Percentiles rank a stretch among this genome's conserved stretches.
Conservation (phyloP, 495 filamentous ascomycete genomes). For the Penicillium dipodomyicola region DNA sequence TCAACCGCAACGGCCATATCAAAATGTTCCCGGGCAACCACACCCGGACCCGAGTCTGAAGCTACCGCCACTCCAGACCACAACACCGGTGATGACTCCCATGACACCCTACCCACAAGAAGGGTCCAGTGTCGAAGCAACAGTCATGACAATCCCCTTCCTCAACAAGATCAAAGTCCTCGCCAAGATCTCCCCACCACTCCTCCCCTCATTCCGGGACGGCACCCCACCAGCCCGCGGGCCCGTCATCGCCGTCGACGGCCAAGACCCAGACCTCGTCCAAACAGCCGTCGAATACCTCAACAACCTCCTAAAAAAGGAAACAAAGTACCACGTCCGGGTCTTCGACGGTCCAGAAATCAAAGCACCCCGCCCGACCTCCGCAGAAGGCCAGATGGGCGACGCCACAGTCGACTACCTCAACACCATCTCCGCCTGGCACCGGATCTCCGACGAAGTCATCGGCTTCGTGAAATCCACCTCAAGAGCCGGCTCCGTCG, state of each 20-base stretch:
- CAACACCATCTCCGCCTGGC: slow-evolving; percentile 68
- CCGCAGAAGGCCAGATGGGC: slow-evolving; percentile 36
- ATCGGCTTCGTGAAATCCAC: slow-evolving; percentile 55
- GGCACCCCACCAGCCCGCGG: slow-evolving; percentile 57
- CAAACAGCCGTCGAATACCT: slow-evolving; percentile 59
- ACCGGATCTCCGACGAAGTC: slow-evolving; percentile 65
- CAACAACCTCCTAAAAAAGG: slow-evolving; percentile 54
- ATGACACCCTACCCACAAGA: slow-evolving; percentile 33
- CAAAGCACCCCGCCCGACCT: slow-evolving; percentile 24
- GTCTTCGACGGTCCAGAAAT: slow-evolving; percentile 51
- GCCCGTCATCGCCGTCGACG: slow-evolving; percentile 80
- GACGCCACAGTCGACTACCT: slow-evolving; percentile 63
- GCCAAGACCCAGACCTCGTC: slow-evolving; percentile 55
- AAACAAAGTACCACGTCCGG: slow-evolving; percentile 56
- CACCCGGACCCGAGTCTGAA: slow-evolving; percentile 46
- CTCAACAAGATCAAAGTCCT: slow-evolving; percentile 69
- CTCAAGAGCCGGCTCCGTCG: slow-evolving; percentile 16
- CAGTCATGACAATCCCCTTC: slow-evolving; percentile 70
- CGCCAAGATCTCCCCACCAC: slow-evolving; percentile 64
- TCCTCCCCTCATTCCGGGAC: slow-evolving; percentile 45
- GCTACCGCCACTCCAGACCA: slow-evolving; percentile 52
- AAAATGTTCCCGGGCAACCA: slow-evolving; percentile 21
- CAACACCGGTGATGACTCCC: slow-evolving; percentile 28
- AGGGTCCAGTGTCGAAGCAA: slow-evolving; percentile 56
- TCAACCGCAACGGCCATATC: slow-evolving; percentile 35